Evolutionary conservation across 2,329 filamentous ascomycete species (phyloP).

Genomic region (Botrytis galanthina): DNA sequence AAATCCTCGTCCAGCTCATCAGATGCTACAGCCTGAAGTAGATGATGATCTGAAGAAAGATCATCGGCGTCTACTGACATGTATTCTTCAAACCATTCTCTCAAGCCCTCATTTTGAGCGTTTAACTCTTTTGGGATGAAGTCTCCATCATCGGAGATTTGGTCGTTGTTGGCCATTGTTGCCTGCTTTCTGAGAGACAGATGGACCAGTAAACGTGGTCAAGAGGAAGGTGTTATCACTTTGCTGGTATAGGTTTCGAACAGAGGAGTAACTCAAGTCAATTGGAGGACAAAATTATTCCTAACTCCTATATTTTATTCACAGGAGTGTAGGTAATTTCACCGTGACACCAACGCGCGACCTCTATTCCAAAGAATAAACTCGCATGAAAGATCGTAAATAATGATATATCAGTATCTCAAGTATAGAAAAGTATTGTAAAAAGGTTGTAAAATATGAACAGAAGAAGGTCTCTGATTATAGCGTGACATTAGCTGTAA

Average conservation of each 20-base stretch:
- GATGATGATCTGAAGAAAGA: accelerated
- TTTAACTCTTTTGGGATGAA: accelerated
- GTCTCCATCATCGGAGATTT: background rate
- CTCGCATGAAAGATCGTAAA: accelerated
- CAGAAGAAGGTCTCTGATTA: background rate
- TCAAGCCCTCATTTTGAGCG: background rate
- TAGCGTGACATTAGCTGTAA: background rate
- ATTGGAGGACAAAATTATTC: background rate
- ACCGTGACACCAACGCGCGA: background rate
- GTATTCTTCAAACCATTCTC: background rate
- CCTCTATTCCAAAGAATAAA: background rate
- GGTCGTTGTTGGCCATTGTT: too few relatives aligned
- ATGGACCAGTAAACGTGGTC: too few relatives aligned
- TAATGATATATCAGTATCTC: accelerated
- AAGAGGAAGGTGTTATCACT: too few relatives aligned
- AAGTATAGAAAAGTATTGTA: background rate
- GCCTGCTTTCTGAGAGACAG: too few relatives aligned
- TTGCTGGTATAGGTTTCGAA: too few relatives aligned
- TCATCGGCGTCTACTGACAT: background rate
- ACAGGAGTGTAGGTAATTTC: background rate
- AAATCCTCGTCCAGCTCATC: background rate
- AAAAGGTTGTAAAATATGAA: background rate
- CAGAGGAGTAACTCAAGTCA: too few relatives aligned
- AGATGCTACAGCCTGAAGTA: background rate
- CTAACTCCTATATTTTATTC: background rate